These are phyloP conservation scores for Sequoia sempervirens DNA, from an alignment of 75 land plant species.

Conservation along the genomic window DNA sequence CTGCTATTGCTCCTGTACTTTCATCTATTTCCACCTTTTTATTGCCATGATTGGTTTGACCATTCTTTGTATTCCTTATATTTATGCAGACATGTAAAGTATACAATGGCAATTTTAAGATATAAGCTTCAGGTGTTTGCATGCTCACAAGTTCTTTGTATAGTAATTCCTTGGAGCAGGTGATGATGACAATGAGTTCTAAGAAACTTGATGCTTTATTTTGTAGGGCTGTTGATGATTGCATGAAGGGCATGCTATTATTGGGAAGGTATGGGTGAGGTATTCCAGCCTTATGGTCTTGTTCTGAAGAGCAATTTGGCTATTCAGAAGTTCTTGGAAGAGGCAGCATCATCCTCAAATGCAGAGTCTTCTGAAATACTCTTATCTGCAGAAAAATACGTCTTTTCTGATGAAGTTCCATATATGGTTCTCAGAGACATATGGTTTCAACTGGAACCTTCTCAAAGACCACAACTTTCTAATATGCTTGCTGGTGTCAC, in stretches of 20 bases:
- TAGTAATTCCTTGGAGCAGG: not conserved
- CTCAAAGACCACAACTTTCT: constrained; percentile 37
- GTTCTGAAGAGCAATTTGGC: constrained; percentile 22
- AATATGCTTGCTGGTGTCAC: constrained; percentile 47
- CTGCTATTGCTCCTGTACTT: not conserved
- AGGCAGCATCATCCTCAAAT: constrained; percentile 16
- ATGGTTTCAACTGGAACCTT: constrained; percentile 39
- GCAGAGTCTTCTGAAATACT: constrained; percentile 13
- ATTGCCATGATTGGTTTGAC: not conserved
- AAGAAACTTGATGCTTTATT: not conserved
- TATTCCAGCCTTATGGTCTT: constrained; percentile 29
- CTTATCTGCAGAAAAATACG: constrained; percentile 15
- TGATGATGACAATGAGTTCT: not conserved
- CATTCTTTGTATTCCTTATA: not conserved
- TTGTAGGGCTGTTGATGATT: not conserved
- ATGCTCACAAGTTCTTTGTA: not conserved
- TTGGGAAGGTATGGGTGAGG: constrained; percentile 9
- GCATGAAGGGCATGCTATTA: not conserved
- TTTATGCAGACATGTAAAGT: not conserved
- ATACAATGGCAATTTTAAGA: not conserved
- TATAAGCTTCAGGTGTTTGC: not conserved
- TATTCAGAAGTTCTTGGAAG: constrained; percentile 39
- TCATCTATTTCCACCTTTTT: not conserved
- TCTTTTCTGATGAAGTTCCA: constrained; percentile 36
- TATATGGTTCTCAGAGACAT: constrained; percentile 49